These are phyloP conservation scores for Daldinia decipiens DNA, from an alignment of 495 filamentous ascomycete species.

Conservation along the genomic window DNA sequence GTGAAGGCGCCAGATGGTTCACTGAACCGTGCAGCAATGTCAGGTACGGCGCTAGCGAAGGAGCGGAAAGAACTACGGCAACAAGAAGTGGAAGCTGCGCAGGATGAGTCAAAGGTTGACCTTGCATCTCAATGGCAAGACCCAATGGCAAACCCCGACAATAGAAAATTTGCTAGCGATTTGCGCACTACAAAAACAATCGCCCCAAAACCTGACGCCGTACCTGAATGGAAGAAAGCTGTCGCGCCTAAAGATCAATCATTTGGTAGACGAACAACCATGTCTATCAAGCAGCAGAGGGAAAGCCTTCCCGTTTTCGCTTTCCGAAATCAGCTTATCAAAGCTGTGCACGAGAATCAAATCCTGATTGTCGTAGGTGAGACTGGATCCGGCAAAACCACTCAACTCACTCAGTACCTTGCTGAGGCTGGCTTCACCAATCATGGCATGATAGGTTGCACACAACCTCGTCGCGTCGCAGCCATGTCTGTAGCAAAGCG, in stretches of 20 bases:
- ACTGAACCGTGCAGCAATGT: conserved; percentile 93
- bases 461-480: conserved; percentile 94
- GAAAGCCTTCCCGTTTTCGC: conserved; percentile 91
- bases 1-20: conserved; percentile 98
- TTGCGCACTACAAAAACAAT: conserved; percentile 67
- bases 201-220: conserved; percentile 61
- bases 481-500: conserved; percentile 97
- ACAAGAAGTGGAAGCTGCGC: conserved; percentile 84
- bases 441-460: conserved; percentile 94
- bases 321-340: conserved; percentile 86
- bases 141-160: conserved; percentile 87
- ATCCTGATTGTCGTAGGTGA: conserved; percentile 96
- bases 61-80: conserved; percentile 89
- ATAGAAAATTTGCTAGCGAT: conserved; percentile 88
- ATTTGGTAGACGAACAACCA: conserved; percentile 84
- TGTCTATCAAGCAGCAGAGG: conserved; percentile 95
- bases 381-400: conserved; percentile 97
- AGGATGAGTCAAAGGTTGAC: conserved; percentile 83
- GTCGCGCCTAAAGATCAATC: conserved; percentile 83
- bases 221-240: conserved; percentile 94
- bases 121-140: conserved; percentile 95
- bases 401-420: conserved; percentile 93
- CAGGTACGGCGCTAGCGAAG: conserved; percentile 87
- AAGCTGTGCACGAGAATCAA: conserved; percentile 89
- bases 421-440: conserved; percentile 92